Base-by-base conservation (phyloP, 257 asterid genomes). In the Fraxinus pennsylvanica region DNA sequence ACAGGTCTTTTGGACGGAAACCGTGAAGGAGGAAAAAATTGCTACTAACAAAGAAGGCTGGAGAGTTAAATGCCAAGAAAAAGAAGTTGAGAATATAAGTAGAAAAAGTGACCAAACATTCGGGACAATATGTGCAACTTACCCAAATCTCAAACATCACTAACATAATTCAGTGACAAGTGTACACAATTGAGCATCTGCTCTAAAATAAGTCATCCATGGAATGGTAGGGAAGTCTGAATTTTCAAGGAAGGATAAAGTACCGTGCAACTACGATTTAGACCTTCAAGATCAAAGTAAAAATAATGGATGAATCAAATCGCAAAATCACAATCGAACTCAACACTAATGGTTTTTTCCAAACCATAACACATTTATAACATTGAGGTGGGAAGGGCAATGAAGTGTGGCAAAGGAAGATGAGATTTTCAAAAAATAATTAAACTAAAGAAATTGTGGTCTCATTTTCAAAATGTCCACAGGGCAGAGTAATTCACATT, bases 271-370 rank as follows among this genome's bases (percentile, higher is more conserved):
- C 68, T 76, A 76, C 4, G 6, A 32, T 22, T 73, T 50, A 73
- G 76, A 76, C 43, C 36, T 45, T 50, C 32, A 47, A 22, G 38
- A 68, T 35, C 36, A 47, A 68, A 67, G 19, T n/a, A 47, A 50
- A 47, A 47, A 72, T 19, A 39, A 72, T 21, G 45, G 69, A 17
- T 41, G n/a, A 32, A 4, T 41, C 75, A 39, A 39, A 52, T 71
- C 9, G 5, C 12, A n/a, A 15, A 27, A 29, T 75, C 74, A 71
- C 6, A 74, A 57, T 47, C 12, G 2, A 47, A 47, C 21, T 47
- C 59, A 47, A 14, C 21, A 14, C 59, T 47, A 15, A 15, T 47
- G 59, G n/a, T 15, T 45, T 14, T 47, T 14, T 15, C 6, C 19
- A 15, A 47, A 47, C 59, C 52, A 43, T 3, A 12, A 13, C 52